Evolutionary conservation across 345 rosid genomes (phyloP).

Genomic region (Citrus sinensis): DVS_A1.0 CM039164.1:22374501-22375000

Average conservation of each 20-base stretch:
- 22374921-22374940: no score
- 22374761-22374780: background rate
- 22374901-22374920: no score
- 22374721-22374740: background rate
- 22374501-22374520: conserved; percentile 4
- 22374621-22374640: conserved; percentile 17
- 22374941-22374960: no score
- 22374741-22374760: conserved; percentile 1
- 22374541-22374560: conserved; percentile 15
- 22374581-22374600: conserved; percentile 18
- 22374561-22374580: conserved; percentile 27
- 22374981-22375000: no score
- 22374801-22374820: background rate
- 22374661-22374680: background rate
- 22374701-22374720: background rate
- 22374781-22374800: background rate
- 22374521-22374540: background rate
- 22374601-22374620: conserved; percentile 25
- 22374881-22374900: no score
- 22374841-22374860: conserved; percentile 36
- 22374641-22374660: background rate
- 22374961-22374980: no score
- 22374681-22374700: conserved; percentile 8
- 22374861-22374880: conserved; percentile 24
- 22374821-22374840: conserved; percentile 7